Percentiles rank a stretch among this genome's conserved stretches.
phyloP scores from a whole-genome alignment of 805 yeast genomes.

The Wickerhamomyces ciferrii region DNA sequence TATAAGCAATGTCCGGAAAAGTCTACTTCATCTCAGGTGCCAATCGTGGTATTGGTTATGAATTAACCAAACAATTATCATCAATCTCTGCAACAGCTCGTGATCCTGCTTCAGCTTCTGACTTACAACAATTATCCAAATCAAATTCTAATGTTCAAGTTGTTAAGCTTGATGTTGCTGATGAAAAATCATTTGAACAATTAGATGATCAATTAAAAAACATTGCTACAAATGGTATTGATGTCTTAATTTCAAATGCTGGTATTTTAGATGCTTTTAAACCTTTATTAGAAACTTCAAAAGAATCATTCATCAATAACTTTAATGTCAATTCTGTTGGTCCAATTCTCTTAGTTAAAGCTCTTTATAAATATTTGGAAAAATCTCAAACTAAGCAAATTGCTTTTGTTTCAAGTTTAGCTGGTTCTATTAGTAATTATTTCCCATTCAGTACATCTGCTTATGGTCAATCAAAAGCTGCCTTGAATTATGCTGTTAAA shows the following conservation, averaged over 20 bases:
- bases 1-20: neutral
- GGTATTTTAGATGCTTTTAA: slow-evolving; percentile 2
- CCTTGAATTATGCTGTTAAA: slow-evolving; percentile 23
- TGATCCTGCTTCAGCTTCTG: slow-evolving; percentile 4
- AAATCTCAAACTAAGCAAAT: slow-evolving; percentile 16
- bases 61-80: neutral
- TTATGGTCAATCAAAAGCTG: slow-evolving; percentile 33
- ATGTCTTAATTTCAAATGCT: slow-evolving; percentile 20
- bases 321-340: slow-evolving; percentile 17
- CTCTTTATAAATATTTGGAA: slow-evolving; percentile 14
- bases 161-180: slow-evolving; percentile 16
- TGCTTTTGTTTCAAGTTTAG: slow-evolving; percentile 20
- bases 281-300: neutral
- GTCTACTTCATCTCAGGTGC: neutral
- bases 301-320: slow-evolving; percentile 3
- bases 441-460: slow-evolving; percentile 14
- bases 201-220: neutral
- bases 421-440: slow-evolving; percentile 17
- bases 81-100: slow-evolving; percentile 4
- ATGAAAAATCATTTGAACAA: slow-evolving; percentile 7
- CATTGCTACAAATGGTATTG: slow-evolving; percentile 10
- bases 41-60: slow-evolving; percentile 1
- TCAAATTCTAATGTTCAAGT: slow-evolving; percentile 13
- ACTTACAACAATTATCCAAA: slow-evolving; percentile 3
- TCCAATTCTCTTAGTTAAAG: slow-evolving; percentile 12